These are phyloP conservation scores for Lentinus tigrinus DNA, from an alignment of 768 basidiomycete species.

Conservation along the genomic window DNA sequence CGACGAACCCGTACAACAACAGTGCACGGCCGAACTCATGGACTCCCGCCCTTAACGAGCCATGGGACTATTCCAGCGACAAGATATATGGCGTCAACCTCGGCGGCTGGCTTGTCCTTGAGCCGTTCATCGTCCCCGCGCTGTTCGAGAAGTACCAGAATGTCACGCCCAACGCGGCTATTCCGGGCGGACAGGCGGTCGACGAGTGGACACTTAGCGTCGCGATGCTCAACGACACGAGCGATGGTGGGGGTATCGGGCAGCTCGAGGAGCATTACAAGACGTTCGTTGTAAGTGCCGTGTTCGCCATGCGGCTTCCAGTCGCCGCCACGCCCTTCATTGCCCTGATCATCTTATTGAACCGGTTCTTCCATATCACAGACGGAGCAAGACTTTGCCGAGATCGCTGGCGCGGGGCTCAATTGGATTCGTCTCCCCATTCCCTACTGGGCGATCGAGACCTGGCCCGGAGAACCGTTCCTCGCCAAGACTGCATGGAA, in stretches of 20 bases:
- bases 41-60: conserved; percentile 77
- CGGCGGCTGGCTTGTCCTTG: conserved; percentile 75
- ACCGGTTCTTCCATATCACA: conserved; percentile 27
- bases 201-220: conserved; percentile 74
- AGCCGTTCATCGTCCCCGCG: conserved; percentile 75
- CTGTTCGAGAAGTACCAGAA: conserved; percentile 63
- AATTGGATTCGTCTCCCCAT: conserved; percentile 86
- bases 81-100: conserved; percentile 69
- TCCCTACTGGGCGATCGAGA: conserved; percentile 81
- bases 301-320: not conserved
- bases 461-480: conserved; percentile 75
- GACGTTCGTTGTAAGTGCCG: conserved; percentile 72
- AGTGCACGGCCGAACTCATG: conserved; percentile 75
- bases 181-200: conserved; percentile 31
- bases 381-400: conserved; percentile 88
- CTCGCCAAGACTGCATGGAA: conserved; percentile 76
- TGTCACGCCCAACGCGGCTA: conserved; percentile 15
- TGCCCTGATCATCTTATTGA: not conserved
- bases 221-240: conserved; percentile 62
- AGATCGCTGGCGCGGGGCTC: conserved; percentile 85
- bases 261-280: conserved; percentile 78
- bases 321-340: not conserved
- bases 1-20: conserved; percentile 74
- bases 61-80: conserved; percentile 70
- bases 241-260: conserved; percentile 55